Conservation (phyloP, 768 basidiomycete genomes). For the Leccinum longicurvipes region DNA sequence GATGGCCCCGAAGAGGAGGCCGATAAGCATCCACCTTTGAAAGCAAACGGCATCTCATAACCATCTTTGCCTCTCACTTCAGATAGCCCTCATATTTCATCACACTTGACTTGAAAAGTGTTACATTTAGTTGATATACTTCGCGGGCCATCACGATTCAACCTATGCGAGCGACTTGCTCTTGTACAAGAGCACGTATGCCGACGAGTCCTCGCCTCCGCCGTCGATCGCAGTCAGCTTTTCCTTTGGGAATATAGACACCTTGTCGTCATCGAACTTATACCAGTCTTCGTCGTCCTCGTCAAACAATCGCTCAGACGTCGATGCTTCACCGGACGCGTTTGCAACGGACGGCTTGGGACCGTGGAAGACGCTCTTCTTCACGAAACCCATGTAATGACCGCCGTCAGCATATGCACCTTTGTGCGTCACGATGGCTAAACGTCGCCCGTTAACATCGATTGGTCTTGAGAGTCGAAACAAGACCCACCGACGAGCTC, state of each 20-base stretch:
- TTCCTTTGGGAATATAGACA: slow-evolving; percentile 79
- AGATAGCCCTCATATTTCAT: slow-evolving; percentile 13
- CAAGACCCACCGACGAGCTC: slow-evolving; percentile 77
- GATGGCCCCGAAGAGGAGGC: slow-evolving; percentile 39
- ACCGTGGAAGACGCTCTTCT: slow-evolving; percentile 67
- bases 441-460: not conserved
- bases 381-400: slow-evolving; percentile 92
- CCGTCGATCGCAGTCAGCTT: slow-evolving; percentile 85
- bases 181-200: slow-evolving; percentile 87
- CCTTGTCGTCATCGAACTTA: slow-evolving; percentile 97
- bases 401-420: slow-evolving; percentile 93
- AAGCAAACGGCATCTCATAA: slow-evolving; percentile 26
- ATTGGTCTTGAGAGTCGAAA: not conserved
- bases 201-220: slow-evolving; percentile 86
- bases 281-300: slow-evolving; percentile 84
- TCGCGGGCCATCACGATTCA: not conserved
- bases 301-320: slow-evolving; percentile 27
- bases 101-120: slow-evolving; percentile 2
- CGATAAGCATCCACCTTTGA: slow-evolving; percentile 13
- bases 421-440: slow-evolving; percentile 95
- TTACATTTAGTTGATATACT: slow-evolving; percentile 18
- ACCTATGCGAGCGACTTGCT: slow-evolving; percentile 46
- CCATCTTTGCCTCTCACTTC: too few relatives aligned
- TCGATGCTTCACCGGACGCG: slow-evolving; percentile 7
- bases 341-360: slow-evolving; percentile 1